Evolutionary conservation across 1,284 basidiomycete genomes (phyloP).

Genomic region (Malassezia pachydermatis): DNA sequence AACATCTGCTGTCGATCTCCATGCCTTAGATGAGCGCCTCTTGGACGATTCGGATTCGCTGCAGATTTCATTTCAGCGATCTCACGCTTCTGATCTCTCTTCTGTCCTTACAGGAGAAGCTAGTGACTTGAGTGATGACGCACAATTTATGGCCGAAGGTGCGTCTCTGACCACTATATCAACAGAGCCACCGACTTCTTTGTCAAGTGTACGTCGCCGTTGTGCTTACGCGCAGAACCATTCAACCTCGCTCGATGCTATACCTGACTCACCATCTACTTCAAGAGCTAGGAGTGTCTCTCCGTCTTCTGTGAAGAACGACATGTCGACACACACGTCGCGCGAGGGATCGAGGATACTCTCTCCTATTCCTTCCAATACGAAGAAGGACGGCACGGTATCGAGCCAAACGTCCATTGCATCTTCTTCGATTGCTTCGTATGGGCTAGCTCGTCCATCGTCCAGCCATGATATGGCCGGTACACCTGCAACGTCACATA

Average conservation of each 20-base stretch:
- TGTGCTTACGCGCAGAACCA: too few relatives aligned
- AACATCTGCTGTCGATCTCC: not conserved
- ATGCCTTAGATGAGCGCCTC: conserved; percentile 2
- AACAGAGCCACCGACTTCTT: too few relatives aligned
- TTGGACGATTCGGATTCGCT: conserved; percentile 12
- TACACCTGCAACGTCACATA: too few relatives aligned
- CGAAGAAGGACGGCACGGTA: too few relatives aligned
- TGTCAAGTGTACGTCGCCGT: too few relatives aligned
- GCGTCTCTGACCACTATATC: not conserved
- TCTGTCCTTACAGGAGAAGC: not conserved
- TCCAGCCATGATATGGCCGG: too few relatives aligned
- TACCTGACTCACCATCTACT: conserved; percentile 9
- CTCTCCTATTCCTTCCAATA: too few relatives aligned
- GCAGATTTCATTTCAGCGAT: not conserved
- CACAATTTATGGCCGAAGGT: conserved; percentile 2
- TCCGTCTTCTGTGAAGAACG: not conserved
- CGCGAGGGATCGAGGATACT: too few relatives aligned
- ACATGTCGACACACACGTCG: too few relatives aligned
- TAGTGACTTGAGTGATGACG: not conserved
- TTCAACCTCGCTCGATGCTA: conserved; percentile 8
- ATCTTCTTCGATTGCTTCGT: not conserved
- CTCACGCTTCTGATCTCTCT: not conserved
- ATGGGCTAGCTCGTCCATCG: too few relatives aligned
- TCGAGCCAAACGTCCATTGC: not conserved
- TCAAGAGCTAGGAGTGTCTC: conserved; percentile 6